These are phyloP conservation scores for Vitis cinerea DNA, from an alignment of 164 flowering plant species.

Conservation along the genomic window DNA sequence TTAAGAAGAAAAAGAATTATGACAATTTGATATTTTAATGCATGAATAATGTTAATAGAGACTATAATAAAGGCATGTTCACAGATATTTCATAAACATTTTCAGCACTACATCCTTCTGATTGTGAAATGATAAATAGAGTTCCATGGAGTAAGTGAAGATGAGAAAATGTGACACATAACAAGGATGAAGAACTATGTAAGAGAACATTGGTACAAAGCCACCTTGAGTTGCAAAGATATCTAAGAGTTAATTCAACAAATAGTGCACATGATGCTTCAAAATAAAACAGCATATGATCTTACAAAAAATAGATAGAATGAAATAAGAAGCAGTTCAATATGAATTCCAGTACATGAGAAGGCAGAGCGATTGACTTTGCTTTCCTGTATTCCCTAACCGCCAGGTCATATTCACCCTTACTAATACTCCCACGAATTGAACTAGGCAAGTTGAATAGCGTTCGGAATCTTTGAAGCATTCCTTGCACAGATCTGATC, in stretches of 20 bases:
- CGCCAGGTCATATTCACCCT: constrained; percentile 99
- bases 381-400: constrained; percentile 98
- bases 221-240: not conserved
- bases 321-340: not conserved
- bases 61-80: not conserved
- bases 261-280: not conserved
- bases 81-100: not conserved
- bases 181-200: not conserved
- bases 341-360: constrained; percentile 63
- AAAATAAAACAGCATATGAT: constrained; percentile 5
- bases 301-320: not conserved
- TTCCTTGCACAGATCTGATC: constrained; percentile 99
- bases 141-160: not conserved
- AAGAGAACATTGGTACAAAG: not conserved
- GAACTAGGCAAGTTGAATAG: constrained; percentile 95
- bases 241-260: not conserved
- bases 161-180: too few species aligned
- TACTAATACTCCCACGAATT: constrained; percentile 89
- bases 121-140: not conserved
- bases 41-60: not conserved
- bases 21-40: not conserved
- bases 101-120: not conserved
- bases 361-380: constrained; percentile 93
- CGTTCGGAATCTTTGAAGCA: constrained; percentile 97
- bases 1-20: not conserved